Conservation (phyloP, 1,139 yeast genomes). For the Chernovozyma aurita region DNA sequence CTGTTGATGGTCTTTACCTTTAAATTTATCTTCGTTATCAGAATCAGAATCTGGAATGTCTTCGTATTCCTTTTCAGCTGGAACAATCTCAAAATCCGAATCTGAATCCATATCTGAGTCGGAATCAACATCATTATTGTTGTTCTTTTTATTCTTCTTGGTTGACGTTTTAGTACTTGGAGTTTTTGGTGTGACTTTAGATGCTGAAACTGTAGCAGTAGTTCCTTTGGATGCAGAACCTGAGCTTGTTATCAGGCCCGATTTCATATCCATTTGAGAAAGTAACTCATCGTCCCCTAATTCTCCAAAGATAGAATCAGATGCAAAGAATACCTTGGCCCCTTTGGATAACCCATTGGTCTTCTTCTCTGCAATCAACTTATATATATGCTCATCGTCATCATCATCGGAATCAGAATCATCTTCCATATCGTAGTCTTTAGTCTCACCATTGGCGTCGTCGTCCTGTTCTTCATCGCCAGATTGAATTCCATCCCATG, state of each 20-base stretch:
- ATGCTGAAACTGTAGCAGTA: not conserved
- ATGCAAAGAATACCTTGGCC: slow-evolving; percentile 72
- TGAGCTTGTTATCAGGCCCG: slow-evolving; percentile 1
- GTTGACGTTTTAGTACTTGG: slow-evolving; percentile 2
- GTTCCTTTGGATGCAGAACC: slow-evolving; percentile 9
- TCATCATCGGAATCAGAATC: slow-evolving; percentile 48
- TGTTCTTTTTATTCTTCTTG: slow-evolving; percentile 8
- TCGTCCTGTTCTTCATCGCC: slow-evolving; percentile 36
- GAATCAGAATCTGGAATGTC: slow-evolving; percentile 16
- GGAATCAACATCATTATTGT: slow-evolving; percentile 41
- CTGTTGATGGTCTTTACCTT: slow-evolving; percentile 47
- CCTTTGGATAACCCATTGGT: slow-evolving; percentile 57
- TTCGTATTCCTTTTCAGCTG: slow-evolving; percentile 36
- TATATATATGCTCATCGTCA: slow-evolving; percentile 71
- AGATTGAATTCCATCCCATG: slow-evolving; percentile 80
- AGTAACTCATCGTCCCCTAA: slow-evolving; percentile 46
- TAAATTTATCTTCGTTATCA: slow-evolving; percentile 40
- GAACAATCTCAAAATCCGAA: slow-evolving; percentile 44
- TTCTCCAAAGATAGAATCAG: slow-evolving; percentile 70
- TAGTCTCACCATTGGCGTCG: slow-evolving; percentile 32
- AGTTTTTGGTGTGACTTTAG: too few species aligned
- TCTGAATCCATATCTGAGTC: slow-evolving; percentile 40
- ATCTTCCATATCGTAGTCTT: slow-evolving; percentile 42
- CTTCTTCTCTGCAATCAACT: slow-evolving; percentile 55
- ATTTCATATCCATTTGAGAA: slow-evolving; percentile 20